Percentiles rank a stretch among this genome's conserved stretches.
Conservation (phyloP, 1,284 basidiomycete species). For the Ceratobasidium sp. region DNA sequence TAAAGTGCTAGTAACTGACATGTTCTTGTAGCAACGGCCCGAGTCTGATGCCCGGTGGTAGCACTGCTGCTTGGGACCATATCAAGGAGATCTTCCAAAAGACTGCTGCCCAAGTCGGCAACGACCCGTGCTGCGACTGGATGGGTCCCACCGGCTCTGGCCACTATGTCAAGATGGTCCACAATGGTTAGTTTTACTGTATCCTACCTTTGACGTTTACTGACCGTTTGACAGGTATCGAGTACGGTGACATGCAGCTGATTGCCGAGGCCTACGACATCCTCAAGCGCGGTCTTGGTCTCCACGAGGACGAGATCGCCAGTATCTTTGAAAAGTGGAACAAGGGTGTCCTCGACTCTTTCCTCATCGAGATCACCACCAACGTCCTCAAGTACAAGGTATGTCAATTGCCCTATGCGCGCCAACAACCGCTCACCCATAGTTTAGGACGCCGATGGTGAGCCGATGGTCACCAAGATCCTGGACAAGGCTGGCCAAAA, state of each 20-base stretch:
- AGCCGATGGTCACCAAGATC: conserved; percentile 92
- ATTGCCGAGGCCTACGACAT: conserved; percentile 99
- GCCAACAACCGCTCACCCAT: background rate
- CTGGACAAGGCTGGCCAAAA: conserved; percentile 98
- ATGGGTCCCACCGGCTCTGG: conserved; percentile 95
- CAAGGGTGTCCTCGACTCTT: conserved; percentile 95
- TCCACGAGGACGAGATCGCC: conserved; percentile 86
- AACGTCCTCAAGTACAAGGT: conserved; percentile 92
- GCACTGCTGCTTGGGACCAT: conserved; percentile 90
- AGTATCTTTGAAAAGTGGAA: conserved; percentile 94
- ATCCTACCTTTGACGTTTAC: conserved; percentile 22
- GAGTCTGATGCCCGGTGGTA: conserved; percentile 99
- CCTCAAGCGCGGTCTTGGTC: conserved; percentile 93
- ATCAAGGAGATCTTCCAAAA: conserved; percentile 99
- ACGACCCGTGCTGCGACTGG: conserved; percentile 99
- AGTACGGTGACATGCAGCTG: conserved; percentile 99
- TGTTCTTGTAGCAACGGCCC: conserved; percentile 67
- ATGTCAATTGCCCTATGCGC: background rate
- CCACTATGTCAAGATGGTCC: conserved; percentile 99
- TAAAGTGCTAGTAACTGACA: background rate
- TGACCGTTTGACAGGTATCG: conserved; percentile 73
- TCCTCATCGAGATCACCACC: conserved; percentile 98
- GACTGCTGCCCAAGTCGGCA: conserved; percentile 93
- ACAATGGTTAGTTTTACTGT: conserved; percentile 76
- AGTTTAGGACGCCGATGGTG: conserved; percentile 83